A percentile compares a stretch with the other conserved stretches of the same genome.
These are phyloP conservation scores for Backusella tuberculispora DNA, from an alignment of 192 early-diverging fungal species.

Conservation along the genomic window DNA sequence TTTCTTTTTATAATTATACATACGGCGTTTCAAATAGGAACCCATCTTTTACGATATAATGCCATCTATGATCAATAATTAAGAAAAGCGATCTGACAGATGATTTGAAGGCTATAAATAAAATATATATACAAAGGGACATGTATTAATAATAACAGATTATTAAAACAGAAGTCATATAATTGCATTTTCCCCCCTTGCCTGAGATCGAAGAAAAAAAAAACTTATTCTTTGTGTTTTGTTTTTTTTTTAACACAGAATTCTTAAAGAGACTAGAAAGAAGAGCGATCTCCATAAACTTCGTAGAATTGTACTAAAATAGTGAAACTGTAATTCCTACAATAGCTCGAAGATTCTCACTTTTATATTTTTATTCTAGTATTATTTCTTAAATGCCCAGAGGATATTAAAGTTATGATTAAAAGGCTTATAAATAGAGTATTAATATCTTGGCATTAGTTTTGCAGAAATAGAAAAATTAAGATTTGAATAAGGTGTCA, in stretches of 20 bases:
- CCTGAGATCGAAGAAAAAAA: not conserved
- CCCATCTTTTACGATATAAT: not conserved
- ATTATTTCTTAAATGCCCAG: not conserved
- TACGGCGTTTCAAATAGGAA: not conserved
- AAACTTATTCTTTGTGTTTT: too few relatives aligned
- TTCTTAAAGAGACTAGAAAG: not conserved
- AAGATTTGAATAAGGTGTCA: constrained; percentile 3
- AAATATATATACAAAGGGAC: not conserved
- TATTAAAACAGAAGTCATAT: not conserved
- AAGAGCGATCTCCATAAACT: not conserved
- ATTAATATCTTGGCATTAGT: constrained; percentile 5
- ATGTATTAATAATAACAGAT: too few relatives aligned
- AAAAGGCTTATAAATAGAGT: not conserved
- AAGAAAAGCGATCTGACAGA: not conserved
- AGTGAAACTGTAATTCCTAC: not conserved
- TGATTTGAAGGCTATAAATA: constrained; percentile 3
- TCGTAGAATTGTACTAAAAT: not conserved
- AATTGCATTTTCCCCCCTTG: not conserved
- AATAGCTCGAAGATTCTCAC: not conserved
- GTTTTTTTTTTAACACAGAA: not conserved
- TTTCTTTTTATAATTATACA: not conserved
- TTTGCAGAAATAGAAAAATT: constrained; percentile 15
- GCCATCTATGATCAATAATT: not conserved
- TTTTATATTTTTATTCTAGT: not conserved
- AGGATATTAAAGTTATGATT: not conserved